A percentile compares a stretch with the other conserved stretches of the same genome.
These are phyloP conservation scores for Paramecium primaurelia DNA, from an alignment of 73 alveolate species.

Conservation along the genomic window DNA sequence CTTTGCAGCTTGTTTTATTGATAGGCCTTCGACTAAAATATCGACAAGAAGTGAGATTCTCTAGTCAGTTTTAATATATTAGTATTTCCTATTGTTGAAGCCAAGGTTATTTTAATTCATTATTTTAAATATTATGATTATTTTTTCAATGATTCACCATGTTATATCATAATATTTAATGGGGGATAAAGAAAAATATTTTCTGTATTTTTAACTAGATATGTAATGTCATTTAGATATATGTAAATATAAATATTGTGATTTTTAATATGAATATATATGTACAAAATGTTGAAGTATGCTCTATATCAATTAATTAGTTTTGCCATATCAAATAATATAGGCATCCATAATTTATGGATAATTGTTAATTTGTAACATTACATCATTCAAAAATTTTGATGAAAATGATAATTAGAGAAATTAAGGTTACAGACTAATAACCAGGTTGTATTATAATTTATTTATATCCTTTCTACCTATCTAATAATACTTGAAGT, in stretches of 20 bases:
- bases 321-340: neutral
- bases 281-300: neutral
- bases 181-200: neutral
- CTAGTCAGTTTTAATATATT: neutral
- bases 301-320: neutral
- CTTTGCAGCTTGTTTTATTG: constrained; percentile 44
- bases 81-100: neutral
- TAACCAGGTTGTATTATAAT: neutral
- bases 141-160: neutral
- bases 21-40: neutral
- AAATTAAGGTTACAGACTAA: neutral
- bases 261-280: neutral
- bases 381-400: neutral
- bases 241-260: neutral
- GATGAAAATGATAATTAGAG: neutral
- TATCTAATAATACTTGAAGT: neutral
- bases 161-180: neutral
- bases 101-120: neutral
- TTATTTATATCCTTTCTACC: neutral
- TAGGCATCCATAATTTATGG: neutral
- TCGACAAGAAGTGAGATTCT: neutral
- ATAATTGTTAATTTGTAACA: neutral
- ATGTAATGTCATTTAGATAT: neutral
- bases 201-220: neutral
- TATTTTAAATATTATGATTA: neutral